These are phyloP conservation scores for Paramecium tetraurelia DNA, from an alignment of 73 alveolate genomes.

Conservation along the genomic window DNA sequence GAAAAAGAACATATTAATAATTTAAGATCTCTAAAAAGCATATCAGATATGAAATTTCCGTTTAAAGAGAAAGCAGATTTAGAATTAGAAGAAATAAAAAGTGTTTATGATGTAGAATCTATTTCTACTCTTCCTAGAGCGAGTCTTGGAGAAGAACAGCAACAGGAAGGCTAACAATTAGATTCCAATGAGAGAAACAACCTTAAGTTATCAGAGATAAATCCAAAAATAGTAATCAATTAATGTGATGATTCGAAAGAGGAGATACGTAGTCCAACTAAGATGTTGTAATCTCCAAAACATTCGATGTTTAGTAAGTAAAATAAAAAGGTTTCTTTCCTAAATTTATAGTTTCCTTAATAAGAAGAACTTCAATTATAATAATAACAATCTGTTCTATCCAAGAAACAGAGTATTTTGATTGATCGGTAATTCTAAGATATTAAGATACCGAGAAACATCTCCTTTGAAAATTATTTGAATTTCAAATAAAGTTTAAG, in stretches of 20 bases:
- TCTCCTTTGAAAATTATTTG: not conserved
- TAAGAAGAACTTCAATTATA: not conserved
- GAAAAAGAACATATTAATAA: slow-evolving; percentile 44
- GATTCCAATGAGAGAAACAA: not conserved
- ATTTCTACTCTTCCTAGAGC: not conserved
- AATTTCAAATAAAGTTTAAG: not conserved
- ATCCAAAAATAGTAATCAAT: not conserved
- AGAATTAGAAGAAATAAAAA: not conserved
- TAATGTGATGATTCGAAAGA: not conserved
- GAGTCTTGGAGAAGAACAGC: not conserved
- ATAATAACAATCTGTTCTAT: not conserved
- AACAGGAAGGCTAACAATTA: not conserved
- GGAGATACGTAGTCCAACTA: not conserved
- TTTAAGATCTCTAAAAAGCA: slow-evolving; percentile 4
- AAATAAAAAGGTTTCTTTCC: not conserved
- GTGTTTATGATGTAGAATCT: slow-evolving; percentile 24
- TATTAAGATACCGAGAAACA: not conserved
- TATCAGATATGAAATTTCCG: slow-evolving; percentile 13
- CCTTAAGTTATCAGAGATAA: not conserved
- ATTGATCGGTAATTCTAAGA: not conserved
- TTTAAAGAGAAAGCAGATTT: not conserved
- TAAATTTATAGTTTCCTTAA: not conserved
- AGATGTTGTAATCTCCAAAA: not conserved
- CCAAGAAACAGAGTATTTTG: not conserved
- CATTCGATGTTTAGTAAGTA: not conserved